Evolutionary conservation across 257 asterid species (phyloP).

Genomic region (Sherardia arvensis): DNA sequence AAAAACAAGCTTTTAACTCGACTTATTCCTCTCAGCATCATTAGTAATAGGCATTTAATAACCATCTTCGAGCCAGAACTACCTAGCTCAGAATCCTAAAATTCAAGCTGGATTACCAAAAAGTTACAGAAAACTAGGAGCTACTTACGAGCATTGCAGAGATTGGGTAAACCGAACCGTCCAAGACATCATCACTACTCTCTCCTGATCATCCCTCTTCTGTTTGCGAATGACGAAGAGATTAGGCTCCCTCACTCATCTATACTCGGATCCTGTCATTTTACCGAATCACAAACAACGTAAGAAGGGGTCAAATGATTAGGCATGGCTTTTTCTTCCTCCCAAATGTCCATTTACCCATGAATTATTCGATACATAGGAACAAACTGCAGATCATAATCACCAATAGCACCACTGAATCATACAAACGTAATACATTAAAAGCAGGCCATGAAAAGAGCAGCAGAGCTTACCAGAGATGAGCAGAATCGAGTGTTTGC

Average conservation of each 20-base stretch:
- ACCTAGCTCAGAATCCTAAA: neutral
- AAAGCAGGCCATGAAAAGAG: neutral
- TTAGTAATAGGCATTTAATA: too few species aligned
- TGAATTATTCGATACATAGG: too few species aligned
- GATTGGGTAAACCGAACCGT: conserved; percentile 95
- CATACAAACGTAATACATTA: neutral
- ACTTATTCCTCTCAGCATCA: neutral
- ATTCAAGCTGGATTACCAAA: neutral
- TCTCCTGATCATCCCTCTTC: conserved; percentile 98
- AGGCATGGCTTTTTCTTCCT: neutral
- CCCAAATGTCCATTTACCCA: neutral
- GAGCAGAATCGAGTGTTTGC: conserved; percentile 77
- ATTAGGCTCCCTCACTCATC: conserved; percentile 81
- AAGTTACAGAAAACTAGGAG: conserved; percentile 4
- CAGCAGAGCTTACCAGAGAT: conserved; percentile 50
- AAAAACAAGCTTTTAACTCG: neutral
- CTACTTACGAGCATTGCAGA: conserved; percentile 83
- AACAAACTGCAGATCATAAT: neutral
- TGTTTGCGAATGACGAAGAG: conserved; percentile 80
- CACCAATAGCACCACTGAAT: too few species aligned
- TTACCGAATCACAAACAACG: conserved; percentile 44
- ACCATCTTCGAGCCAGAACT: neutral
- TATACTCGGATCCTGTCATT: conserved; percentile 82
- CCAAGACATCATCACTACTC: conserved; percentile 76
- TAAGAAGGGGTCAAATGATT: neutral